These are phyloP conservation scores for Candida patagonica DNA, from an alignment of 805 yeast species.

Conservation along the genomic window DNA sequence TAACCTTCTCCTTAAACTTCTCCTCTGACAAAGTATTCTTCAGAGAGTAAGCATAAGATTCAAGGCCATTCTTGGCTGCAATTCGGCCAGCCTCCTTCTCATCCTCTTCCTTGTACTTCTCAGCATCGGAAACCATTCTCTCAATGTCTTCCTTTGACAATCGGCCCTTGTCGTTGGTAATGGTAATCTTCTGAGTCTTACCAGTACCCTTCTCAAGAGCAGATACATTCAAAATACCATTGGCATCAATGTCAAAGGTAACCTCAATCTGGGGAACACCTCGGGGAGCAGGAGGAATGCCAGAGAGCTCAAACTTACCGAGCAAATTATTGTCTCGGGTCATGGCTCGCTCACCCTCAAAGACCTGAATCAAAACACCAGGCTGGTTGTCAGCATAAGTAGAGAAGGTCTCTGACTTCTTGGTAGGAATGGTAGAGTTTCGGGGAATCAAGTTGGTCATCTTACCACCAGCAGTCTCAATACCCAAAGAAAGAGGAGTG, in stretches of 20 bases:
- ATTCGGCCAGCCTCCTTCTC: slow-evolving; percentile 91
- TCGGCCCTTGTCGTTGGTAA: slow-evolving; percentile 98
- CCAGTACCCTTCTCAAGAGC: slow-evolving; percentile 98
- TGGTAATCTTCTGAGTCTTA: slow-evolving; percentile 92
- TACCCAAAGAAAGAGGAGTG: slow-evolving; percentile 95
- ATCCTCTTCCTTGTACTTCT: slow-evolving; percentile 94
- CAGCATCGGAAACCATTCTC: slow-evolving; percentile 96
- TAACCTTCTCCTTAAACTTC: slow-evolving; percentile 67
- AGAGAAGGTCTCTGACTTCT: slow-evolving; percentile 94
- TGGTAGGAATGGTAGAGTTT: slow-evolving; percentile 96
- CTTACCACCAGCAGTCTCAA: slow-evolving; percentile 99
- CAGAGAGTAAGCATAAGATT: slow-evolving; percentile 89
- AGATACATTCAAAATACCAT: slow-evolving; percentile 93
- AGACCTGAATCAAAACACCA: slow-evolving; percentile 95
- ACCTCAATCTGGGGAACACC: slow-evolving; percentile 98
- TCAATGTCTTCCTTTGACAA: slow-evolving; percentile 95
- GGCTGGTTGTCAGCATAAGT: slow-evolving; percentile 98
- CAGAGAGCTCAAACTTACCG: slow-evolving; percentile 94
- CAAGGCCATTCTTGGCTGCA: slow-evolving; percentile 89
- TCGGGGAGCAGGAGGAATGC: slow-evolving; percentile 98
- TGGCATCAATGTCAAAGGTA: slow-evolving; percentile 93
- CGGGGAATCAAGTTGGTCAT: slow-evolving; percentile 98
- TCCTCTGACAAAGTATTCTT: slow-evolving; percentile 74
- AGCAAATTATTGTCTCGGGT: slow-evolving; percentile 92
- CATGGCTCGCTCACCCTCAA: slow-evolving; percentile 96